Base-by-base conservation (phyloP, 2,329 filamentous ascomycete species). In the Stagonosporopsis rhizophila region DNA sequence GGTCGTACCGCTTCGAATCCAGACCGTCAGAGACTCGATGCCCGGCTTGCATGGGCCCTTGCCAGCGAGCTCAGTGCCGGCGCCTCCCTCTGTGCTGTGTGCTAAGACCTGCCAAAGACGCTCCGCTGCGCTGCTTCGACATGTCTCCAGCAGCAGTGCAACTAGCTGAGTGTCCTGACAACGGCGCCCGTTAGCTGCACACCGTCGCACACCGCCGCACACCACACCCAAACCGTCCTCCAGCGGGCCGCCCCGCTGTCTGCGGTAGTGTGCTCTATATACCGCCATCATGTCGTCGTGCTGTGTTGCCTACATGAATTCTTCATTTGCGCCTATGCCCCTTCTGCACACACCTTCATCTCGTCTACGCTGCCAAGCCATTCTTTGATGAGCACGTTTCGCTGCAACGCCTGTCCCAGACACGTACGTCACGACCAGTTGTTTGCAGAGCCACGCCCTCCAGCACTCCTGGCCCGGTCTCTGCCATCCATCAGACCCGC, bases 191-290 rank as follows among this genome's bases (percentile, higher is more conserved):
- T 40, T 61, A 58, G 49, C 32, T 50, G 40, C 46, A 30, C 17
- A 22, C 30, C 30, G 6, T 34, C 45, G 40, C 25, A 28, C 15
- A 17, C 22, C 23, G 39, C 32, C 44, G 34, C 40, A 39, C n/a
- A 22, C 30, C 30, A 15, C 39, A 37, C 15, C n/a, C n/a, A n/a
- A n/a, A 9, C 32, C 17, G n/a, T 20, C 20, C 35, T 19, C 17
- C 17, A 20, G 19, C 63, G 63, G 63, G 47, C 61, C 63, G 63
- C 61, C 38, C 63, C 61, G 61, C 58, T 56, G 58, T 61, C 46
- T 48, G 45, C 51, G 34, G 22, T 27, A 37, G 28, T 6, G 32
- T 28, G 41, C 46, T 27, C 42, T 40, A 56, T 34, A 42, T 15
- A 44, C 9, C 32, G 19, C 39, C 17, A 22, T 27, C n/a, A 22